Percentiles rank a stretch among this genome's conserved stretches.
phyloP scores from a whole-genome alignment of 352 stramenopile genomes.

The Phytophthora multivora region DNA sequence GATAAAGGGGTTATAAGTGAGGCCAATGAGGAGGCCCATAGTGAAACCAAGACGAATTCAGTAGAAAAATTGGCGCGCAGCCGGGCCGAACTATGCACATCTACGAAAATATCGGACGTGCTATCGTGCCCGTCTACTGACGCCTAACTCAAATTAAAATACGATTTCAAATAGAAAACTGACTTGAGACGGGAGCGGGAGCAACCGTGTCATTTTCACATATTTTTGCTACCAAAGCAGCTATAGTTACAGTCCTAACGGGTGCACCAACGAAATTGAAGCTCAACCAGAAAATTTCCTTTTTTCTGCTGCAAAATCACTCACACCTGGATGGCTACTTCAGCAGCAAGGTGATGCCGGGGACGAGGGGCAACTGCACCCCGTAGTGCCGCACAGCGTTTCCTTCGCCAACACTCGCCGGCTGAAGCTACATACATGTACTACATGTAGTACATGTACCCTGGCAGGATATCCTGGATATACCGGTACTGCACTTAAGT shows the following conservation, averaged over 20 bases:
- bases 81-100: conserved; percentile 1
- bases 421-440: too few relatives aligned
- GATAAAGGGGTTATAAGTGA: neutral
- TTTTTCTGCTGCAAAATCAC: conserved; percentile 1
- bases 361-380: too few relatives aligned
- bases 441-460: too few relatives aligned
- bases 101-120: neutral
- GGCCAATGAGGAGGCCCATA: neutral
- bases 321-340: conserved; percentile 14
- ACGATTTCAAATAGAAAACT: neutral
- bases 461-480: too few relatives aligned
- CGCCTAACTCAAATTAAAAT: neutral
- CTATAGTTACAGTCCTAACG: neutral
- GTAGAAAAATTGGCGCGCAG: neutral
- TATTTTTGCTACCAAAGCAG: too few relatives aligned
- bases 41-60: neutral
- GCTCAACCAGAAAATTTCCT: conserved; percentile 7
- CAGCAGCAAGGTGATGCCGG: neutral
- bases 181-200: too few relatives aligned
- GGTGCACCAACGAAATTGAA: conserved; percentile 1
- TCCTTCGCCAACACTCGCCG: neutral
- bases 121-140: neutral
- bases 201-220: too few relatives aligned
- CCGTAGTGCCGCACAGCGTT: neutral
- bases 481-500: too few relatives aligned